Percentiles rank a stretch among this genome's conserved stretches.
Evolutionary conservation across 495 filamentous ascomycete genomes (phyloP).

Genomic region (Aspergillus sparsus): DNA sequence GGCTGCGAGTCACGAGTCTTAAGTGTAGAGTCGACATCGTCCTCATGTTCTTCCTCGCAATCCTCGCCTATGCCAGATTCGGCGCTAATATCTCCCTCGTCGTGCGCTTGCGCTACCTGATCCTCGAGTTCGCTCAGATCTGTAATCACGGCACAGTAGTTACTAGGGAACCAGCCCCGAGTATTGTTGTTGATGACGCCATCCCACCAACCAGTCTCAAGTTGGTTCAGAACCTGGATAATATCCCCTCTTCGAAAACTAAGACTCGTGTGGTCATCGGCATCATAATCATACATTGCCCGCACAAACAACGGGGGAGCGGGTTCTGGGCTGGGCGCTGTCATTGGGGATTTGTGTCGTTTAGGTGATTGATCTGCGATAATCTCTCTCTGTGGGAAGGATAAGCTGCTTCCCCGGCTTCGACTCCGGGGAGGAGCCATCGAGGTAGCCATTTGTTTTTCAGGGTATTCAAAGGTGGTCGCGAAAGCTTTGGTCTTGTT

Average conservation of each 20-base stretch:
- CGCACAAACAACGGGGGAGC: slow-evolving; percentile 86
- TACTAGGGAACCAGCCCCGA: slow-evolving; percentile 98
- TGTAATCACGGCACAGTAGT: slow-evolving; percentile 87
- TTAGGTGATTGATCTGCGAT: slow-evolving; percentile 33
- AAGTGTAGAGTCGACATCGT: slow-evolving; percentile 64
- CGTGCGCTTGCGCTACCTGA: slow-evolving; percentile 36
- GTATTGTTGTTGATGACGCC: slow-evolving; percentile 80
- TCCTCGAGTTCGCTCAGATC: slow-evolving; percentile 64
- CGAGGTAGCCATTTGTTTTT: slow-evolving; percentile 43
- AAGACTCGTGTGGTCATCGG: slow-evolving; percentile 93
- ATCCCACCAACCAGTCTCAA: slow-evolving; percentile 99
- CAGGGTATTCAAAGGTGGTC: slow-evolving; percentile 50
- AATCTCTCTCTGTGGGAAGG: slow-evolving; percentile 27
- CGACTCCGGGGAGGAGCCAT: slow-evolving; percentile 36
- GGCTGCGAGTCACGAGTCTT: slow-evolving; percentile 56
- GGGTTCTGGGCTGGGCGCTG: slow-evolving; percentile 62
- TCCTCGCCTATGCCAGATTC: slow-evolving; percentile 63
- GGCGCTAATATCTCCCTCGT: slow-evolving; percentile 56
- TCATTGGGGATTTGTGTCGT: slow-evolving; percentile 35
- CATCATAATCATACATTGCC: slow-evolving; percentile 95
- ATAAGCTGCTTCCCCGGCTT: slow-evolving; percentile 35
- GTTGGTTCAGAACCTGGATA: slow-evolving; percentile 95
- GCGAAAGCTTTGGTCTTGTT: slow-evolving; percentile 42
- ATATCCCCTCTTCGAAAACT: slow-evolving; percentile 95
- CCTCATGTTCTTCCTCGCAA: slow-evolving; percentile 69